These are phyloP conservation scores for Darksidea phi DNA, from an alignment of 495 filamentous ascomycete species.

Conservation along the genomic window DNA sequence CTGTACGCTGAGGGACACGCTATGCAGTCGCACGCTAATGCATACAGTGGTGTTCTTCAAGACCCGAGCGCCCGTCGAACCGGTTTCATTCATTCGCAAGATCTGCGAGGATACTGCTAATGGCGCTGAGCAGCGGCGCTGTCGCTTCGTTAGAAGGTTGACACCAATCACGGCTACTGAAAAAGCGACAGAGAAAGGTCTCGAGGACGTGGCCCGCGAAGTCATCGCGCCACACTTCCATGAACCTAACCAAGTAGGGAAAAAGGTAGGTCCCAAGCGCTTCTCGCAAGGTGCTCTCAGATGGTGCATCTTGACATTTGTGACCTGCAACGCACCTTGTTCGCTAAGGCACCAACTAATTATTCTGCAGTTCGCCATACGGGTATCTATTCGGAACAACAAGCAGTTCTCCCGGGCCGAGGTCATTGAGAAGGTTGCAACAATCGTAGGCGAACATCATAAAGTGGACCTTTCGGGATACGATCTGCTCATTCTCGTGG, in stretches of 20 bases:
- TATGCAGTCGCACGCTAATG: slow-evolving; percentile 3
- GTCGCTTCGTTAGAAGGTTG: slow-evolving; percentile 77
- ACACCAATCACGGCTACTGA: slow-evolving; percentile 74
- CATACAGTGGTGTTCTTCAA: slow-evolving; percentile 62
- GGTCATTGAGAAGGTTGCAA: slow-evolving; percentile 78
- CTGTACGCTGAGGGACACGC: slow-evolving; percentile 48
- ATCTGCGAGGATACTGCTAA: slow-evolving; percentile 66
- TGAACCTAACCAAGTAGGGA: slow-evolving; percentile 33
- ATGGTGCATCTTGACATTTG: slow-evolving; percentile 9
- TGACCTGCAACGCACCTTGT: slow-evolving; percentile 7
- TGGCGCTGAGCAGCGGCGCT: slow-evolving; percentile 56
- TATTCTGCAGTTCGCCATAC: slow-evolving; percentile 75
- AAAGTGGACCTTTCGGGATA: slow-evolving; percentile 79
- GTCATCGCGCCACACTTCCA: slow-evolving; percentile 76
- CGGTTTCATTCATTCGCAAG: slow-evolving; percentile 71
- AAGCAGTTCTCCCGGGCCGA: slow-evolving; percentile 67
- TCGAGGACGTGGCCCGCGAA: slow-evolving; percentile 67
- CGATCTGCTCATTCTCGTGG: slow-evolving; percentile 82
- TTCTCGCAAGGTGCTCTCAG: slow-evolving; percentile 7
- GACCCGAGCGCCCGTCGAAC: slow-evolving; percentile 68
- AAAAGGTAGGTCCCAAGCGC: slow-evolving; percentile 36
- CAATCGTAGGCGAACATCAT: slow-evolving; percentile 64
- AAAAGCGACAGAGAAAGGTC: slow-evolving; percentile 73
- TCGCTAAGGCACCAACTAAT: slow-evolving; percentile 31
- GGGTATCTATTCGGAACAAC: slow-evolving; percentile 78